phyloP scores from a whole-genome alignment of 805 yeast species.

The Starmerella ratchasimensis region DNA sequence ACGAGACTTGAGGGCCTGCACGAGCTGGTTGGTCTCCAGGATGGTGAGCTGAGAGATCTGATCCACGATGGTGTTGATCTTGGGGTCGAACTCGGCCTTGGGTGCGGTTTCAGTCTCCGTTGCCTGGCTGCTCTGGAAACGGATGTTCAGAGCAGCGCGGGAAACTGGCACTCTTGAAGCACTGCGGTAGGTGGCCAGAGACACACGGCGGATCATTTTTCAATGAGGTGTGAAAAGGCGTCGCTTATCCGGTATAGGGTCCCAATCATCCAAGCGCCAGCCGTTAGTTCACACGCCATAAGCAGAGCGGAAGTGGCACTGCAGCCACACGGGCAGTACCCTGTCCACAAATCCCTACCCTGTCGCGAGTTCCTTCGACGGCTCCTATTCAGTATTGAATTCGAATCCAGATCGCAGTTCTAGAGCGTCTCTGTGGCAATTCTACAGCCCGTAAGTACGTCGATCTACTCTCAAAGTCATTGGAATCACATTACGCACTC shows the following conservation, averaged over 20 bases:
- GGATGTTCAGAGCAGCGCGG: slow-evolving; percentile 12
- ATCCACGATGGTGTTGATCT: slow-evolving; percentile 75
- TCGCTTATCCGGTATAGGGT: too few species aligned
- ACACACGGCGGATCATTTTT: slow-evolving; percentile 8
- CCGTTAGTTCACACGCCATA: too few species aligned
- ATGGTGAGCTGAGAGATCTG: slow-evolving; percentile 83
- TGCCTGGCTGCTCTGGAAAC: slow-evolving; percentile 31
- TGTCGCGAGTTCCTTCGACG: too few species aligned
- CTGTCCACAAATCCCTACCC: too few species aligned
- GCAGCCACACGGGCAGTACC: too few species aligned
- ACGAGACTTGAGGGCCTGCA: slow-evolving; percentile 52
- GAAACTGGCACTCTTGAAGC: slow-evolving; percentile 3
- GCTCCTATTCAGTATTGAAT: too few species aligned
- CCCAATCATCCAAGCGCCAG: too few species aligned
- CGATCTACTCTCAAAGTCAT: too few species aligned
- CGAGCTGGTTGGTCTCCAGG: slow-evolving; percentile 80
- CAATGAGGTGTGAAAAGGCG: neutral
- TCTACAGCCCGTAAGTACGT: neutral
- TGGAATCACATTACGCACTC: neutral
- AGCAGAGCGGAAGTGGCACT: too few species aligned
- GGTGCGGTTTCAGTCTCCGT: slow-evolving; percentile 23
- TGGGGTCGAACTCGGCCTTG: slow-evolving; percentile 56
- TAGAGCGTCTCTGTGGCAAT: neutral
- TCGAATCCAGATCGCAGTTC: neutral
- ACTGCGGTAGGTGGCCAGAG: slow-evolving; percentile 3